Base-by-base conservation (phyloP, 352 stramenopile species). In the Blastocystis sp. region DNA sequence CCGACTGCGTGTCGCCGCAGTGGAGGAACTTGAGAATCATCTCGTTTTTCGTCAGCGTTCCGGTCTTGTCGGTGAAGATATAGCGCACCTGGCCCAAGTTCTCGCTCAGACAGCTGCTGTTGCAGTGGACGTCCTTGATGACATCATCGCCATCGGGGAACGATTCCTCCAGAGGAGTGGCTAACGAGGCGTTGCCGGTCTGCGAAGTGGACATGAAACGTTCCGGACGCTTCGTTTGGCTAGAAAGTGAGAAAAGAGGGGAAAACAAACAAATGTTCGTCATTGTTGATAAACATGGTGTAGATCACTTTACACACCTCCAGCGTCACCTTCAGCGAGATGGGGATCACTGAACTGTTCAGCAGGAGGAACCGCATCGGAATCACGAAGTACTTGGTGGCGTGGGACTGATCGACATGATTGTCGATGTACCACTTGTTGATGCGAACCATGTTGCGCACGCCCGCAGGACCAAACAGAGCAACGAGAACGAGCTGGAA, bases 11-110 rank as follows among this genome's bases (percentile, higher is more conserved):
- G 21, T 81, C 36, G 18, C 32, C 91, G 88, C 0, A 48, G 42
- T 56, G 49, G n/a, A 40, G 53, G 24, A 71, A 75, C 64, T 84
- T 87, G 29, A 91, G 90, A 90, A 93, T 94, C 94, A 97, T 97
- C 36, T 96, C 90, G 87, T 97, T 97, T 78, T 93, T 93, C 57
- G 94, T 97, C 34, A 97, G 87, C 9, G 94, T 97, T 21, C 94
- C 94, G 11, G 94, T 97, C 88, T 97, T 97, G 87, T 97, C 94
- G 42, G 88, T 93, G 73, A 97, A 96, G 34, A 96, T 92, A 87
- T 95, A 94, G 86, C 89, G 92, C 32, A 96, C 92, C 88, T 96
- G 92, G 1, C 93, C 93, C 3, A 96, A 87, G 81, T 95, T 92
- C 87, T 96, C 93, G 87, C 94, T 95, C 18, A 96, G 89, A 48